Conservation (phyloP, 805 yeast species). For the Candida krabiensis region DNA sequence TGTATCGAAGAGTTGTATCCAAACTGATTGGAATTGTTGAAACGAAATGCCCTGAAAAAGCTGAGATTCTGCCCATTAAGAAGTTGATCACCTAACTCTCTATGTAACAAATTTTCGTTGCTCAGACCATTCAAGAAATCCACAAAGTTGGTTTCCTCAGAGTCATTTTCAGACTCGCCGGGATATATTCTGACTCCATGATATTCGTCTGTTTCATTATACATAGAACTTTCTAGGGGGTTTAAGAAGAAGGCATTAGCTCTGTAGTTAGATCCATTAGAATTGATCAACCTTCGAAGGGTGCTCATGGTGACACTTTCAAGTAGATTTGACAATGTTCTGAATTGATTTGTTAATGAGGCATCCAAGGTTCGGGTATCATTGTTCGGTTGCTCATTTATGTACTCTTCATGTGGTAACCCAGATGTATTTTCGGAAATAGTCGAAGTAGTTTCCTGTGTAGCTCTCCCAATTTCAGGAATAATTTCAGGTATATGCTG, state of each 20-base stretch:
- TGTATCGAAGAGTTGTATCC: conserved; percentile 13
- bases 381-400: too few species aligned
- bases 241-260: conserved; percentile 3
- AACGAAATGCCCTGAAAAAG: conserved; percentile 45
- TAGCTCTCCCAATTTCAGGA: too few species aligned
- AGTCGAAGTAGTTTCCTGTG: too few species aligned
- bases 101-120: conserved; percentile 23
- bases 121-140: conserved; percentile 40
- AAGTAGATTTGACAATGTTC: conserved; percentile 25
- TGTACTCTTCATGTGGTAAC: conserved; percentile 8
- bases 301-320: conserved; percentile 30
- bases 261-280: conserved; percentile 5
- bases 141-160: conserved; percentile 39
- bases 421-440: conserved; percentile 1
- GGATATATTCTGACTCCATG: conserved; percentile 24
- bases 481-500: too few species aligned
- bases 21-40: conserved; percentile 26
- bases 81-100: conserved; percentile 31
- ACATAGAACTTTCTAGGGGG: conserved; percentile 1
- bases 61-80: conserved; percentile 30
- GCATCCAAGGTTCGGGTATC: conserved; percentile 8
- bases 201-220: conserved; percentile 9
- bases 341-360: conserved; percentile 24
- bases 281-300: conserved; percentile 21
- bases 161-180: conserved; percentile 7